Base-by-base conservation (phyloP, 2,329 filamentous ascomycete genomes). In the Ceratocystiopsis brevicomis region DNA sequence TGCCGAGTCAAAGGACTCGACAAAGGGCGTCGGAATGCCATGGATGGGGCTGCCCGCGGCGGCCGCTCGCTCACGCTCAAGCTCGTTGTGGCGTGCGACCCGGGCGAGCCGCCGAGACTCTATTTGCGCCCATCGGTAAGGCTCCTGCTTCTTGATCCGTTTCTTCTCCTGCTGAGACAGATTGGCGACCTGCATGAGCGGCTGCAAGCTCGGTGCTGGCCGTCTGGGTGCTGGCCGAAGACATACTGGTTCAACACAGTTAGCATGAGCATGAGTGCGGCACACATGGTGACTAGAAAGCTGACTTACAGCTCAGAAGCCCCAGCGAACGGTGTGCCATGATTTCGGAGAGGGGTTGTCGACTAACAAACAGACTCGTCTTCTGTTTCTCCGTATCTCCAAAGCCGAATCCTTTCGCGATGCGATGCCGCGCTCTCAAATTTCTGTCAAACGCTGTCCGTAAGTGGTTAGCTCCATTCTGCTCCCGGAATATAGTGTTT, bases 31-130 rank as follows among this genome's bases (percentile, higher is more conserved):
- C 35, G 71, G 61, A 47, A 78, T 68, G 55, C 88, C 90, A 53
- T 78, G 72, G 49, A 98, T 67, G 1, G 86, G 82, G 59, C 92
- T 74, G 41, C 88, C 88, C 50, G 79, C 67, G 39, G 68, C 68
- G 39, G 68, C 68, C 46, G 73, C 67, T 46, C 83, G 76, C 56
- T 77, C 66, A 49, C 73, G 64, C 47, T 74, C 60, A 44, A 96
- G 70, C 49, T 76, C 75, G 48, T 73, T 68, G 54, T 80, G 84
- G 42, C 84, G 76, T 54, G 80, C 73, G 39, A 88, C 59, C 56
- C 94, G 93, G 51, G 81, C 83, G 12, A 80, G 76, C 61, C 88
- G 93, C 48, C 84, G 78, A 57, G 86, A 83, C 54, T 81, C 74
- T 32, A 83, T 78, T 60, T 92, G 84, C 3, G 80, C 80, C 61